Evolutionary conservation across 1,284 basidiomycete species (phyloP), one percentile per base, ranked within the genome.

Genomic region (Heliocybe sulcata): DNA sequence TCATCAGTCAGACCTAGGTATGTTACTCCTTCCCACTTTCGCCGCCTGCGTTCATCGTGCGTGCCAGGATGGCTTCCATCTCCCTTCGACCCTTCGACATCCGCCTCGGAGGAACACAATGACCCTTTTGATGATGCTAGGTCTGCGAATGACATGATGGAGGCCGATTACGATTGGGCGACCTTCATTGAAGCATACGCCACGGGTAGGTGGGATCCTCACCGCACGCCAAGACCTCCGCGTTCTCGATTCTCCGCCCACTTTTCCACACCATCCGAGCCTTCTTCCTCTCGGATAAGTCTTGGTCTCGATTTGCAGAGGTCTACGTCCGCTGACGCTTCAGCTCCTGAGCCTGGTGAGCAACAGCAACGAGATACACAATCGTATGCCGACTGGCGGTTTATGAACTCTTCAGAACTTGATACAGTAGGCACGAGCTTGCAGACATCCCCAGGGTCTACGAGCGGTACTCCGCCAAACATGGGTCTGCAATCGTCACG

Each of bases 121-220:
- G 47, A 49, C 11, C 47, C 47, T 23, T 12, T 49, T 26, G 12
- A 8, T 4, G 47, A 49, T 49, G 3, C 8, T 29, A 22, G 12
- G 12, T 49, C 20, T 26, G 12, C 20, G 3, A 14, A 9, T 35
- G 58, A 56, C 33, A 12, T 38, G 45, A 57, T 51, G n/a, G 64
- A 68, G 38, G 65, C 70, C 11, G 79, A 79, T 51, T 80, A 79
- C 61, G 85, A 89, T 63, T 93, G 91, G 91, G 75, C 77, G 19
- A 82, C 83, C 0, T 93, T 93, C 67, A 80, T 90, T 56, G 71
- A 76, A 38, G 83, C 87, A 0, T 93, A 94, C 65, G 82, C 89
- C 0, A 67, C 77, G 26, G 91, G 91, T 11, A 76, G 82, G 57
- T 94, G 92, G 86, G 89, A 92, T 65, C 90, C 92, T 1, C 81